Evolutionary conservation across 2,329 filamentous ascomycete genomes (phyloP), one percentile per base, ranked within the genome.

Genomic region (Alternaria angustiovoidea): DNA sequence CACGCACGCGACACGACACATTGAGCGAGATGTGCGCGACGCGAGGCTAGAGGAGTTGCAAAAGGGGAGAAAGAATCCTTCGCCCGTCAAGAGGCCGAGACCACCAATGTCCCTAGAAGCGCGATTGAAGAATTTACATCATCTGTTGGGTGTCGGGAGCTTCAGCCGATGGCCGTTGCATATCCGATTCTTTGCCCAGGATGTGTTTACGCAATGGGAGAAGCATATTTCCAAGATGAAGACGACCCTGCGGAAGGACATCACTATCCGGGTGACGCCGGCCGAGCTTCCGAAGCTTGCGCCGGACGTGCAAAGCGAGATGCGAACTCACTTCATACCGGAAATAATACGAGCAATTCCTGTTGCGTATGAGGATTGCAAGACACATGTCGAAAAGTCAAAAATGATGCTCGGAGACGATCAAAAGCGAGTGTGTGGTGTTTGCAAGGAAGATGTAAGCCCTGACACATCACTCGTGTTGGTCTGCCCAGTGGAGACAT

Each of bases 91-190:
- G 28, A 81, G 79, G 41, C 70, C 70, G 42, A 75, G 86, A 11
- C 85, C 82, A 16, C 85, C 87, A 4, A 85, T 81, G 71, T 90
- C 85, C 16, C 75, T 97, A 44, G 84, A 81, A 24, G 91, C 91
- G 4, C 85, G 92, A 39, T 76, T 98, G 28, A 89, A 90, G 3
- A 95, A 96, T 70, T 78, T 98, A 26, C 91, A 97, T 75, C 82
- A 95, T 3, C 83, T 99, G 0, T 84, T 96, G 1, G 86, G 90
- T 0, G 91, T 93, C 2, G 85, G 87, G 2, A 95, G 92, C 76
- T 98, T 98, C 75, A 81, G 83, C 16, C 83, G 88, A 46, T 97
- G 93, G 94, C 94, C 94, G 20, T 82, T 99, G 54, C 86, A 86
- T 54, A 75, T 97, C 47, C 89, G 91, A 24, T 94, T 98, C 78